Evolutionary conservation across 2,329 filamentous ascomycete species (phyloP).

Genomic region (Iodosphaeria phyllophila): DNA sequence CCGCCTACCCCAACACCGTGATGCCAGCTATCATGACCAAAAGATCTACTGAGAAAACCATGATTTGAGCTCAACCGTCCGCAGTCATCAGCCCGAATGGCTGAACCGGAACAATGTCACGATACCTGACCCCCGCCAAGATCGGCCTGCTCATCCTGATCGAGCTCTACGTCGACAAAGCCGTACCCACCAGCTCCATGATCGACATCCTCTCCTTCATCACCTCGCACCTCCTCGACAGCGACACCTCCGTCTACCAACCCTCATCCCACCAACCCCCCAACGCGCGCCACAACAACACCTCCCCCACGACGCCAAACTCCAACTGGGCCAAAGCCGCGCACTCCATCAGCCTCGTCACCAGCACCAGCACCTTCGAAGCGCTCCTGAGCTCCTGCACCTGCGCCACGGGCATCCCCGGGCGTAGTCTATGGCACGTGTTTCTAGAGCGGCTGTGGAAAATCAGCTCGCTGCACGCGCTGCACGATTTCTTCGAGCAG

Average conservation of each 20-base stretch:
- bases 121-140: conserved; percentile 77
- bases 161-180: conserved; percentile 59
- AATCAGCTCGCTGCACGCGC: conserved; percentile 61
- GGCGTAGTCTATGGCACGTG: conserved; percentile 70
- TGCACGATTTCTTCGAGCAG: conserved; percentile 58
- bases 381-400: conserved; percentile 32
- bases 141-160: conserved; percentile 66
- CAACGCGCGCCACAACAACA: too few relatives aligned
- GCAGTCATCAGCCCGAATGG: too few relatives aligned
- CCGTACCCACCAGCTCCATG: conserved; percentile 49
- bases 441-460: conserved; percentile 70
- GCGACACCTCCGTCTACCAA: conserved; percentile 15
- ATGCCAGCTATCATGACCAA: background rate
- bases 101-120: conserved; percentile 35
- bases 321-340: conserved; percentile 34
- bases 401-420: conserved; percentile 41
- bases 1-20: too few relatives aligned
- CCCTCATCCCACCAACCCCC: conserved; percentile 13
- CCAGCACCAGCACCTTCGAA: conserved; percentile 40
- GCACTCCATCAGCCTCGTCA: conserved; percentile 29
- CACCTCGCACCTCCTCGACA: conserved; percentile 46
- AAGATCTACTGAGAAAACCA: background rate
- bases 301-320: too few relatives aligned
- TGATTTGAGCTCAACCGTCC: background rate
- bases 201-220: conserved; percentile 66